Evolutionary conservation across 1,139 yeast genomes (phyloP).

Genomic region (Neolecta irregularis): DNA sequence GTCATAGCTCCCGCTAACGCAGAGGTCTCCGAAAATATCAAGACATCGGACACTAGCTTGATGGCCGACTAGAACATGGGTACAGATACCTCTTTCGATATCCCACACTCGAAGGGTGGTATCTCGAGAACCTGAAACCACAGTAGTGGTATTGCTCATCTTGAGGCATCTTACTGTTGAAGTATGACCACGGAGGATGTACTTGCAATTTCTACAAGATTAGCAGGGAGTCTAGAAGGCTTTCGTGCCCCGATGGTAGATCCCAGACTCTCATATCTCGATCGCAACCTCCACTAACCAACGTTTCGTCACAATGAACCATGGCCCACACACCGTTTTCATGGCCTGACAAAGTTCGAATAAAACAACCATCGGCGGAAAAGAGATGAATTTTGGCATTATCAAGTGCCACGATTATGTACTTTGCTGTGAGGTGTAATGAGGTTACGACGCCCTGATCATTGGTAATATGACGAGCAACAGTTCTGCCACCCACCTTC

Average conservation of each 20-base stretch:
- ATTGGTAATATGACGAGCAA: conserved; percentile 27
- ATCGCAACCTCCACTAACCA: conserved; percentile 90
- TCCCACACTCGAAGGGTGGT: conserved; percentile 84
- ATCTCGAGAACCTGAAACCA: conserved; percentile 87
- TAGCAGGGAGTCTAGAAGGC: conserved; percentile 58
- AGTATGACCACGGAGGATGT: conserved; percentile 10
- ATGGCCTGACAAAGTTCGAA: conserved; percentile 68
- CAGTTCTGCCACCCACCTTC: conserved; percentile 29
- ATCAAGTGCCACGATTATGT: conserved; percentile 30
- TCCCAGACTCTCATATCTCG: conserved; percentile 97
- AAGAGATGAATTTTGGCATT: conserved; percentile 31
- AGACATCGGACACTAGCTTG: conserved; percentile 86
- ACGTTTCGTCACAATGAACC: conserved; percentile 58
- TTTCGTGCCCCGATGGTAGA: conserved; percentile 78
- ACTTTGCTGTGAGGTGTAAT: conserved; percentile 25
- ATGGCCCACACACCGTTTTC: conserved; percentile 98
- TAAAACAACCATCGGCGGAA: conserved; percentile 47
- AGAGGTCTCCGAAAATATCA: conserved; percentile 25
- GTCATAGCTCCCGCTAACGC: conserved; percentile 67
- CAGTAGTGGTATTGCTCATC: no score
- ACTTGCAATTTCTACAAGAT: conserved; percentile 5
- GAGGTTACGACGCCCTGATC: conserved; percentile 28
- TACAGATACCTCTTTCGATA: conserved; percentile 53
- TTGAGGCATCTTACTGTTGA: conserved; percentile 13
- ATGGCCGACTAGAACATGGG: conserved; percentile 85